Conservation (phyloP, 805 yeast species). For the Ogataea pilisensis region DNA sequence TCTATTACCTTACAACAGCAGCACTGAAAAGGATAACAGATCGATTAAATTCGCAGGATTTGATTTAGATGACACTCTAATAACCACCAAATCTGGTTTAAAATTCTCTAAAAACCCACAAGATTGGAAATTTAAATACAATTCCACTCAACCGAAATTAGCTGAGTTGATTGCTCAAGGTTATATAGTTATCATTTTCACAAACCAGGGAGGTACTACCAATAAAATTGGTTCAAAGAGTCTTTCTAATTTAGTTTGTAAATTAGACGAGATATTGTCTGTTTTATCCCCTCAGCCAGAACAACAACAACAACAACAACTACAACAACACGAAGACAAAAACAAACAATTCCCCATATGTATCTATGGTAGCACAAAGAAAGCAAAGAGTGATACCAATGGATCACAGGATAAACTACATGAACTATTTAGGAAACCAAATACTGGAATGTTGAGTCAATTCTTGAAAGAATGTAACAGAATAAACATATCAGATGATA, state of each 20-base stretch:
- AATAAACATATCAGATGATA: too few relatives aligned
- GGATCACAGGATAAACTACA: constrained; percentile 33
- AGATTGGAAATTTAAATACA: constrained; percentile 70
- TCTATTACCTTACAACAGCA: too few relatives aligned
- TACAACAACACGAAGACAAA: constrained; percentile 16
- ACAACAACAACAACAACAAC: neutral
- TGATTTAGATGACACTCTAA: constrained; percentile 81
- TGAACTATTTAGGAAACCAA: constrained; percentile 63
- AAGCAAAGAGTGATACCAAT: constrained; percentile 32
- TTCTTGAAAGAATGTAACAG: constrained; percentile 44
- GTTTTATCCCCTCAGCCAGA: neutral
- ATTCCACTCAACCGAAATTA: constrained; percentile 25
- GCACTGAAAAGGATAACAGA: constrained; percentile 1
- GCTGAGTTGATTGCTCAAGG: constrained; percentile 15
- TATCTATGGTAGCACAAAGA: constrained; percentile 63
- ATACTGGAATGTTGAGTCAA: constrained; percentile 69
- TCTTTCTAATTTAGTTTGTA: constrained; percentile 35
- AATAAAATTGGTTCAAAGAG: constrained; percentile 35
- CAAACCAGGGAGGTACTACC: constrained; percentile 78
- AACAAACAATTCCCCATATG: constrained; percentile 29
- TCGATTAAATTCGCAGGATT: constrained; percentile 57
- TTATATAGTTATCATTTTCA: constrained; percentile 56
- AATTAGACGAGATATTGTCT: constrained; percentile 34
- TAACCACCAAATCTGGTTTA: constrained; percentile 58
- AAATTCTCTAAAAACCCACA: constrained; percentile 51